phyloP scores from a whole-genome alignment of 371 early-diverging fungal species.

The Gilbertella persicaria region DNA sequence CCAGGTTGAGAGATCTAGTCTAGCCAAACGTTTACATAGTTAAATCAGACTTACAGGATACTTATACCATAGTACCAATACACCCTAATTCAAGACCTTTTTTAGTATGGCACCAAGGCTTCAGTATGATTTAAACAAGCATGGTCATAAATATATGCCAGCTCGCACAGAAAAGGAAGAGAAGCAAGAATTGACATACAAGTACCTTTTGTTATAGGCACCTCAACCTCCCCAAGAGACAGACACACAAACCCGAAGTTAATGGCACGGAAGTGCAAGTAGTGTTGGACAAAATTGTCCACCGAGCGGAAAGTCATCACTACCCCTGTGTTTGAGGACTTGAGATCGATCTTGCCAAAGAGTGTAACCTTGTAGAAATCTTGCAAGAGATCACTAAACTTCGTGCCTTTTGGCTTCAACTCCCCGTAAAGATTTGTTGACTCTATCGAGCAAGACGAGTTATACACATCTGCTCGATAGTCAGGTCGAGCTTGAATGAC shows the following conservation, averaged over 20 bases:
- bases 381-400: background rate
- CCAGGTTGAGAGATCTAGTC: constrained; percentile 5
- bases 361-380: background rate
- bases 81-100: constrained; percentile 8
- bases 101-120: constrained; percentile 2
- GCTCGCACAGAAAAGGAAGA: background rate
- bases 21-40: constrained; percentile 4
- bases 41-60: constrained; percentile 14
- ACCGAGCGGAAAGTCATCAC: background rate
- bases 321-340: background rate
- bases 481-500: background rate
- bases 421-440: background rate
- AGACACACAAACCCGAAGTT: background rate
- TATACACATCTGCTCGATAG: background rate
- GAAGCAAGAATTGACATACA: background rate
- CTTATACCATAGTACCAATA: constrained; percentile 9
- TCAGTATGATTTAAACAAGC: background rate
- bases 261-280: background rate
- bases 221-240: background rate
- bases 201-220: background rate
- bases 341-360: background rate
- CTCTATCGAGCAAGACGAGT: background rate
- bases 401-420: background rate
- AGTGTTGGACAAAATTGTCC: background rate
- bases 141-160: background rate